Evolutionary conservation across 345 rosid species (phyloP), one percentile per base, ranked within the genome.

Genomic region (Eucalyptus regnans): DNA sequence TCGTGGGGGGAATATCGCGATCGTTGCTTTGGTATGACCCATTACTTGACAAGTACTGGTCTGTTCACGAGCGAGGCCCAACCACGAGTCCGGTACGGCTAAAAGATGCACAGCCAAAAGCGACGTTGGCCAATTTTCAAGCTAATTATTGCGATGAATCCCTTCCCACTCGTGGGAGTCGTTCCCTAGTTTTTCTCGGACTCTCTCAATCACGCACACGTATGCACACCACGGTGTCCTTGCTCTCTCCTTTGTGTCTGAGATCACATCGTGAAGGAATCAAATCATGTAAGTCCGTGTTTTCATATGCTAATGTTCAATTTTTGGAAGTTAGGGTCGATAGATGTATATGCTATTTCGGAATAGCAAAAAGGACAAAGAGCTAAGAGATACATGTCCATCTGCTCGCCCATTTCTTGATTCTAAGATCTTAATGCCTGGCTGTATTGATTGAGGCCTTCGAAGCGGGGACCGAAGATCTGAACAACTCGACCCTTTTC

Each of bases 1-100:
- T 71, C 83, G 48, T 76, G 94, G 93, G 96, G 90, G 91, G 81
- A 86, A 81, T 87, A 88, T 93, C 90, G 71, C 87, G 66, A 91
- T 93, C 93, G 90, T 89, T 92, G 91, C 89, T 50, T 37, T 41
- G 84, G 84, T 41, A 41, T 25, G 84, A 37, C 84, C 84, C 84
- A 3, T 76, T 20, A 41, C 84, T 76, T 76, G 84, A 76, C 29
- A 20, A 76, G 84, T 41, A 41, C 48, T 7, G 2, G 48, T 76
- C 84, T 41, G 27, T 37, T 76, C 27, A 12, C 68, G 3, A 12
- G 48, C 13, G 6, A 41, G 84, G 84, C 84, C 84, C 84, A 12
- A 20, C 84, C 84, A 41, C 43, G 29, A 20, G 84, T 76, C 20
- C 3, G 5, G 48, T 76, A 76, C 84, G 5, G 84, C 48, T 20